A percentile compares a stretch with the other conserved stretches of the same genome.
phyloP scores from a whole-genome alignment of 352 stramenopile genomes.

The Globisporangium polare region DNA sequence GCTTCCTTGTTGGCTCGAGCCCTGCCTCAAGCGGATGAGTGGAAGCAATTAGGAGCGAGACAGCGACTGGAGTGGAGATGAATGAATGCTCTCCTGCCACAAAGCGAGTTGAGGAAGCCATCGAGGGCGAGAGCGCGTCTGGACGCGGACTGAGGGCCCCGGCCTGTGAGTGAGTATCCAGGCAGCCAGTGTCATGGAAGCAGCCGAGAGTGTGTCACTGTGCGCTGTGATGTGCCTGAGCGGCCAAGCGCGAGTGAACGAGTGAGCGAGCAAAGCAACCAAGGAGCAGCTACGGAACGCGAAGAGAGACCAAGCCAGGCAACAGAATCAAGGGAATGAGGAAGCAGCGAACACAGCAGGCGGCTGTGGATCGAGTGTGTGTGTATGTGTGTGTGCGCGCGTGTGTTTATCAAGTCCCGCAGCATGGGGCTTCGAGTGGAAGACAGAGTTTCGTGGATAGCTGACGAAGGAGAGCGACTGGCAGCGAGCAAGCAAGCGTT shows the following conservation, averaged over 20 bases:
- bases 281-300: background rate
- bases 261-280: background rate
- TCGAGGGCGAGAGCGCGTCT: background rate
- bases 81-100: background rate
- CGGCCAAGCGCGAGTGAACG: background rate
- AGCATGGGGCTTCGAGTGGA: constrained; percentile 1
- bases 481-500: background rate
- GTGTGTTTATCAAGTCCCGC: background rate
- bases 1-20: too few species aligned
- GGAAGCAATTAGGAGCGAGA: too few species aligned
- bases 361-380: background rate
- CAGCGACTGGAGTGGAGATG: constrained; percentile 1
- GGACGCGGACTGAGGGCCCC: background rate
- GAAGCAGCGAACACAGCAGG: background rate
- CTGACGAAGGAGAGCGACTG: background rate
- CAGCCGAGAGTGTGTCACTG: background rate
- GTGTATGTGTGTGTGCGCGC: background rate
- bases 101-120: constrained; percentile 6
- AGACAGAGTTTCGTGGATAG: constrained; percentile 2
- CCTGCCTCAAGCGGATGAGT: too few species aligned
- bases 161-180: background rate
- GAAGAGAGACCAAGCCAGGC: background rate
- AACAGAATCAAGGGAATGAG: background rate
- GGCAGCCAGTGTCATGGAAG: constrained; percentile 3
- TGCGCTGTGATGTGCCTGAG: background rate